Conservation (phyloP, 1,284 basidiomycete species). For the Irpex rosettiformis region DNA sequence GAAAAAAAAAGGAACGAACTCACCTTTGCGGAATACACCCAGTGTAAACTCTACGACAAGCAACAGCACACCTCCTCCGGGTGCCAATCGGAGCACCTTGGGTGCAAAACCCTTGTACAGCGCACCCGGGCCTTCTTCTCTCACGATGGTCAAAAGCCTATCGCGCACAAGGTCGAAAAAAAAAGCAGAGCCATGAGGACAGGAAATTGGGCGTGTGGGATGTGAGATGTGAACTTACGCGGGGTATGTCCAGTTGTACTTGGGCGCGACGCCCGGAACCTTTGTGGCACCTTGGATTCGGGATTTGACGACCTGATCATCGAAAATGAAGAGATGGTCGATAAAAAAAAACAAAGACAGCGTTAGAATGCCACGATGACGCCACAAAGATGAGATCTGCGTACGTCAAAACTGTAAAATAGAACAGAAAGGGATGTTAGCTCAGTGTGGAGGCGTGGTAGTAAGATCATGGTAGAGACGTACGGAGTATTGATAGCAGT, state of each 20-base stretch:
- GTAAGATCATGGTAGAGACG: slow-evolving; percentile 32
- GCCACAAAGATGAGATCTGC: slow-evolving; percentile 17
- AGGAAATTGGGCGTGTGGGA: slow-evolving; percentile 29
- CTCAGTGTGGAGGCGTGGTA: neutral
- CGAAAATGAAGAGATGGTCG: neutral
- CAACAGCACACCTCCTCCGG: slow-evolving; percentile 92
- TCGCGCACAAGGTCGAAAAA: neutral
- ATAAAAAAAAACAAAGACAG: no score
- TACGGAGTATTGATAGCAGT: slow-evolving; percentile 79
- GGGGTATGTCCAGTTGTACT: slow-evolving; percentile 94
- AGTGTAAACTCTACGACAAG: slow-evolving; percentile 88
- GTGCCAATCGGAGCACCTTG: slow-evolving; percentile 84
- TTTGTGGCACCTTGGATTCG: slow-evolving; percentile 82
- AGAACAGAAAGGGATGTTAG: neutral
- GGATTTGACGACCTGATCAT: slow-evolving; percentile 97
- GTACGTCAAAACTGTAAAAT: slow-evolving; percentile 65
- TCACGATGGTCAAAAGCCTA: slow-evolving; percentile 73
- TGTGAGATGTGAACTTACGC: slow-evolving; percentile 37
- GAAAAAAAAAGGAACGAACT: no score
- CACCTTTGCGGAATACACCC: slow-evolving; percentile 70
- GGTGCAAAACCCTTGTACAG: slow-evolving; percentile 95
- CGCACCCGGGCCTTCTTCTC: slow-evolving; percentile 87
- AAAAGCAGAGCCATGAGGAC: neutral
- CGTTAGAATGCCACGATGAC: slow-evolving; percentile 4
- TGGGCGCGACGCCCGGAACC: slow-evolving; percentile 67